These are phyloP conservation scores for Cicer cuneatum DNA, from an alignment of 306 rosid genomes.

Conservation along the genomic window DNA sequence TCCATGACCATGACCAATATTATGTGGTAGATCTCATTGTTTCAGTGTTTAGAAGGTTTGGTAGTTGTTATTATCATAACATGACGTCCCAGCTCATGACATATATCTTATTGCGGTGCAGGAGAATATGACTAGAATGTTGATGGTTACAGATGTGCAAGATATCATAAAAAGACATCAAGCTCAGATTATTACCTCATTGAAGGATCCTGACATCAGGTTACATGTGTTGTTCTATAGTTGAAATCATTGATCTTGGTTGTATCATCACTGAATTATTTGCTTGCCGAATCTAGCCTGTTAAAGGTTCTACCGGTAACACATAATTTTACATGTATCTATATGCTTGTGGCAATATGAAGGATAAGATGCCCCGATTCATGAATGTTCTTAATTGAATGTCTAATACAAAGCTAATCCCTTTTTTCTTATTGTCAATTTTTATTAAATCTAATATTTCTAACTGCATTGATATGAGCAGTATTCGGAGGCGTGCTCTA, in stretches of 20 bases:
- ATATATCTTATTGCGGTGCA: constrained; percentile 54
- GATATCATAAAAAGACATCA: constrained; percentile 98
- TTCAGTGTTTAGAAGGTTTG: constrained; percentile 40
- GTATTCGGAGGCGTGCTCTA: constrained; percentile 98
- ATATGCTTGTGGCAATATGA: constrained; percentile 26
- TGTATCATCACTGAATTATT: constrained; percentile 27
- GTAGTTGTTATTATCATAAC: constrained; percentile 20
- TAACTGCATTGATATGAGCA: constrained; percentile 53
- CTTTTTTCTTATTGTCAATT: background rate
- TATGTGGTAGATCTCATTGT: constrained; percentile 12
- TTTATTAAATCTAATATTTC: constrained; percentile 34
- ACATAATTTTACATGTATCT: background rate
- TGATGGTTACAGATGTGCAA: constrained; percentile 99
- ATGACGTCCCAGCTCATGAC: constrained; percentile 41
- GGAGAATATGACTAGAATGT: constrained; percentile 99
- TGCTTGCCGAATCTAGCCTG: constrained; percentile 11
- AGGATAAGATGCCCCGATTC: constrained; percentile 16
- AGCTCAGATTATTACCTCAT: constrained; percentile 97
- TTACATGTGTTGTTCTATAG: constrained; percentile 48
- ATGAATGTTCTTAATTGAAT: background rate
- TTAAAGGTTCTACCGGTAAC: constrained; percentile 6
- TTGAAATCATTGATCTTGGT: constrained; percentile 36
- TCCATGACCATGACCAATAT: constrained; percentile 24
- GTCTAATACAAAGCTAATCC: constrained; percentile 13
- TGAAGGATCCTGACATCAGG: constrained; percentile 99